These are phyloP conservation scores for Penicillium psychrosexuale DNA, from an alignment of 2,329 filamentous ascomycete species.

Conservation along the genomic window DNA sequence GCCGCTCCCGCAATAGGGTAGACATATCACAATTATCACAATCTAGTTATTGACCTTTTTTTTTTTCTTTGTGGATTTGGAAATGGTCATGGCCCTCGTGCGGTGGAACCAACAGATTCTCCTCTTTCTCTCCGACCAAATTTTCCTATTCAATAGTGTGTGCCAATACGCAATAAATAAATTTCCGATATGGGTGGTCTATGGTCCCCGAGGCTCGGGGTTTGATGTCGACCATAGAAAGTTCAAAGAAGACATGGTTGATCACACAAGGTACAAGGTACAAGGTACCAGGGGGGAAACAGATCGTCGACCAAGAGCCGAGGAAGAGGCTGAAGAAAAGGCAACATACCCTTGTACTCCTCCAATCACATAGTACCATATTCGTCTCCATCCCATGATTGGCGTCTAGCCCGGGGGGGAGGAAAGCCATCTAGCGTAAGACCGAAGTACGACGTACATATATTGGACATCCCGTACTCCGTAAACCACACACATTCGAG, in stretches of 20 bases:
- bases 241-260: neutral
- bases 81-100: neutral
- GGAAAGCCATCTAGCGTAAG: neutral
- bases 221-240: neutral
- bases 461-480: neutral
- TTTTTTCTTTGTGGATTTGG: neutral
- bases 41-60: neutral
- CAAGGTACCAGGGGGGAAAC: neutral
- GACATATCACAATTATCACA: constrained; percentile 22
- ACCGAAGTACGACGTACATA: neutral
- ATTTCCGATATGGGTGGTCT: neutral
- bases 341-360: neutral
- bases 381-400: neutral
- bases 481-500: neutral
- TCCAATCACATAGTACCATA: neutral
- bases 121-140: neutral
- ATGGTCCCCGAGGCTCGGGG: constrained; percentile 8
- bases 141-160: constrained; percentile 3
- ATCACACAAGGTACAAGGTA: neutral
- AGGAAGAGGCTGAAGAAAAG: constrained; percentile 8
- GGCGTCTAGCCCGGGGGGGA: neutral
- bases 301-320: neutral
- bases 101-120: neutral
- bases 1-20: constrained; percentile 25
- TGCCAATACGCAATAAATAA: neutral